Percentiles rank a stretch among this genome's conserved stretches.
Evolutionary conservation across 768 basidiomycete genomes (phyloP).

Genomic region (Pleurotus tuber-regium): DNA sequence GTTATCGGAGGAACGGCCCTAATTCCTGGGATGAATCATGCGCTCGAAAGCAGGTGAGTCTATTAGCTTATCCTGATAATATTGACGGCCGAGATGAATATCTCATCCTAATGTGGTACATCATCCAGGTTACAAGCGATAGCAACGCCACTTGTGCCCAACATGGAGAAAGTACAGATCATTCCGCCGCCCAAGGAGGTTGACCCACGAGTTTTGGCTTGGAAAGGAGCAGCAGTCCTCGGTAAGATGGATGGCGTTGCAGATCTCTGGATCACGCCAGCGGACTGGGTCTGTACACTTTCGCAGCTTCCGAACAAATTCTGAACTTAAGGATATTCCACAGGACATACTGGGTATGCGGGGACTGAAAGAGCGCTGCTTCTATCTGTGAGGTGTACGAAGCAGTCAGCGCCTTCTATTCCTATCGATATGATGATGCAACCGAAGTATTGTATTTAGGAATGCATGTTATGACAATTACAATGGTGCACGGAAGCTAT

Average conservation of each 20-base stretch:
- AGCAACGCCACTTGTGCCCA: conserved; percentile 75
- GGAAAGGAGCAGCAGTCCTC: conserved; percentile 94
- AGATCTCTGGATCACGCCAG: conserved; percentile 84
- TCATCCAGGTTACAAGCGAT: conserved; percentile 76
- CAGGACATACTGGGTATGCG: conserved; percentile 80
- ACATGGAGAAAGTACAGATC: conserved; percentile 87
- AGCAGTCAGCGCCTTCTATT: conserved; percentile 2
- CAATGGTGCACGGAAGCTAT: not conserved
- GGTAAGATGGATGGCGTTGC: conserved; percentile 88
- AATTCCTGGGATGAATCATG: conserved; percentile 81
- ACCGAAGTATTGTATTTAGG: not conserved
- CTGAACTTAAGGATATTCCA: conserved; percentile 10
- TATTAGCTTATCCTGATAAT: not conserved
- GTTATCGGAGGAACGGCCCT: conserved; percentile 84
- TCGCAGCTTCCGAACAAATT: conserved; percentile 4
- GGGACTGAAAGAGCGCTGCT: conserved; percentile 79
- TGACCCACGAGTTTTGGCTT: conserved; percentile 84
- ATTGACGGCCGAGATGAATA: conserved; percentile 6
- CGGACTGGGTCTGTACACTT: conserved; percentile 64
- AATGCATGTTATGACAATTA: not conserved
- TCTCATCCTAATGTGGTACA: conserved; percentile 5
- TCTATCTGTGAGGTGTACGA: conserved; percentile 68
- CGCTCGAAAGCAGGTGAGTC: conserved; percentile 79
- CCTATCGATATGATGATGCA: conserved; percentile 16
- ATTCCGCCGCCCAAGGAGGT: conserved; percentile 94